phyloP scores from a whole-genome alignment of 441 rosid genomes.

The Metrosideros polymorpha region DNA sequence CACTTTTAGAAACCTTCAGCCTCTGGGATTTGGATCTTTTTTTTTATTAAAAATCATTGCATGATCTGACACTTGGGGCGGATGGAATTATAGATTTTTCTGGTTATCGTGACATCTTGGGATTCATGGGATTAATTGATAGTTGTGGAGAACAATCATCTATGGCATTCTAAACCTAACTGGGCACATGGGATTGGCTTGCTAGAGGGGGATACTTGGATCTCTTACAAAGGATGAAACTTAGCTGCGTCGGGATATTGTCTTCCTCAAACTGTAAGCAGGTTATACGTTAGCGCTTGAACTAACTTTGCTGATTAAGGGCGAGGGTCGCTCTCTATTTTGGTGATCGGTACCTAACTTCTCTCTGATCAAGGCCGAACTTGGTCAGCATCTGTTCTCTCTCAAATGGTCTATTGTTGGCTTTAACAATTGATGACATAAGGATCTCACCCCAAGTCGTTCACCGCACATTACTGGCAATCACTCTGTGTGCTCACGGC shows the following conservation, averaged over 20 bases:
- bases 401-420: background rate
- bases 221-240: background rate
- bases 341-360: background rate
- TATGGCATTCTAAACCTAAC: background rate
- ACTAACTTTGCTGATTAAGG: background rate
- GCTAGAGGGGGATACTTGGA: background rate
- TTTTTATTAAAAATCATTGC: background rate
- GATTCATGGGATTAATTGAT: background rate
- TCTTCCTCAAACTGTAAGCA: background rate
- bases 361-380: background rate
- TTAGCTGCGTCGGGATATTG: background rate
- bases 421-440: background rate
- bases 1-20: background rate
- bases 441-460: background rate
- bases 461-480: background rate
- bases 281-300: background rate
- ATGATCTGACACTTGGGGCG: background rate
- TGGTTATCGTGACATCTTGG: background rate
- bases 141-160: background rate
- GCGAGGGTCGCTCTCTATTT: background rate
- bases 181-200: background rate
- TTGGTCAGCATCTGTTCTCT: background rate
- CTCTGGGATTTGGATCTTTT: background rate
- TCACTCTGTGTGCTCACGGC: background rate
- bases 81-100: background rate